Evolutionary conservation across 352 stramenopile species (phyloP).

Genomic region (Phytopythium vexans): DNA sequence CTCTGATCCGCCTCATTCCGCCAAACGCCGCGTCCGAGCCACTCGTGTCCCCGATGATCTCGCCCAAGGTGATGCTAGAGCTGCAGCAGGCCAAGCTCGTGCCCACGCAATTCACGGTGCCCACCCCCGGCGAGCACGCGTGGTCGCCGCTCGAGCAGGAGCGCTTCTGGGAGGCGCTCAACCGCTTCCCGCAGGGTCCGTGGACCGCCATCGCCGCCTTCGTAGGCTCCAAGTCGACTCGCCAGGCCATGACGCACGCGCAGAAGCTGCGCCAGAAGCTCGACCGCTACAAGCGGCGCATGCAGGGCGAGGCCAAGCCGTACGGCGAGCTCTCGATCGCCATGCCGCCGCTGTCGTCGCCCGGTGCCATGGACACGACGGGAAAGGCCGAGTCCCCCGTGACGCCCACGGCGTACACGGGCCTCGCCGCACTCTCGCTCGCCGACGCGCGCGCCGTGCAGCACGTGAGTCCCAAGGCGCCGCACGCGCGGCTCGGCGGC

Average conservation of each 20-base stretch:
- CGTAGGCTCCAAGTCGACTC: constrained; percentile 57
- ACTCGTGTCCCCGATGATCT: constrained; percentile 32
- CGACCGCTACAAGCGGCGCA: constrained; percentile 46
- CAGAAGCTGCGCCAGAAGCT: constrained; percentile 73
- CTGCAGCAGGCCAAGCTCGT: constrained; percentile 52
- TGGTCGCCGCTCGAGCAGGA: constrained; percentile 45
- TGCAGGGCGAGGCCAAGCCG: constrained; percentile 31
- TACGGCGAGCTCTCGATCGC: constrained; percentile 10
- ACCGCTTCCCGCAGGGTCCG: constrained; percentile 52
- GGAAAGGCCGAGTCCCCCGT: constrained; percentile 12
- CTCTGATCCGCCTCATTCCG: constrained; percentile 1
- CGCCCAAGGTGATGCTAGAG: constrained; percentile 55
- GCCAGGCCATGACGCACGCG: constrained; percentile 65
- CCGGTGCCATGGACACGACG: too few relatives aligned
- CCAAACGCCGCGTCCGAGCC: constrained; percentile 1
- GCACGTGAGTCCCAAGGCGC: constrained; percentile 11
- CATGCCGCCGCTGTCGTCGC: neutral
- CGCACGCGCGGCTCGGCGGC: constrained; percentile 9
- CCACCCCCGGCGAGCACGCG: constrained; percentile 45
- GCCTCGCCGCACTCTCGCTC: constrained; percentile 19
- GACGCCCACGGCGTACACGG: constrained; percentile 20
- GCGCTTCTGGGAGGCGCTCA: constrained; percentile 57
- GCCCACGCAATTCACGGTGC: constrained; percentile 54
- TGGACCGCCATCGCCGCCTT: constrained; percentile 62
- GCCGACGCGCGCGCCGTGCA: constrained; percentile 8